These are phyloP conservation scores for Setomelanomma holmii DNA, from an alignment of 2,329 filamentous ascomycete genomes.

Conservation along the genomic window DNA sequence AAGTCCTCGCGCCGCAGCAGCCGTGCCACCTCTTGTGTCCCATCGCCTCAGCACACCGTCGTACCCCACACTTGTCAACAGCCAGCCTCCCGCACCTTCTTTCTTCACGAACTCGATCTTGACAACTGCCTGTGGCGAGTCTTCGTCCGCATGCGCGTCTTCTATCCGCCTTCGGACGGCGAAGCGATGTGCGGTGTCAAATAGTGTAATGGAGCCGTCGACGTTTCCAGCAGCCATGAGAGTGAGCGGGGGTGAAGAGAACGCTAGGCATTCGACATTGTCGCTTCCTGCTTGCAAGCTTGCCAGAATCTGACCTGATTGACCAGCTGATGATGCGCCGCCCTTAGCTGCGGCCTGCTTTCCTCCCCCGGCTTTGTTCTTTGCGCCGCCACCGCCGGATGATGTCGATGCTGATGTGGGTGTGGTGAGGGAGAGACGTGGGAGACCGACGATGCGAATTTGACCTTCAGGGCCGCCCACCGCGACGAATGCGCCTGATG, in stretches of 20 bases:
- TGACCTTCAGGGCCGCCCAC: slow-evolving; percentile 88
- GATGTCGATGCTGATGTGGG: slow-evolving; percentile 45
- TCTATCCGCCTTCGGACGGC: slow-evolving; percentile 82
- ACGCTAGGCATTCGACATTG: slow-evolving; percentile 78
- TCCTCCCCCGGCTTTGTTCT: slow-evolving; percentile 56
- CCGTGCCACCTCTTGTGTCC: slow-evolving; percentile 77
- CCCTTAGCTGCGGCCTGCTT: slow-evolving; percentile 54
- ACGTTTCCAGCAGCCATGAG: slow-evolving; percentile 69
- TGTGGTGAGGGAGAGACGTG: slow-evolving; percentile 60
- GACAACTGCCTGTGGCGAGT: slow-evolving; percentile 88
- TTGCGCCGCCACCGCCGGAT: slow-evolving; percentile 54
- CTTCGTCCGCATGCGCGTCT: slow-evolving; percentile 73
- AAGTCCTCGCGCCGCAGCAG: slow-evolving; percentile 71
- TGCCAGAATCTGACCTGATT: slow-evolving; percentile 78
- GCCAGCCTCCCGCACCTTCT: slow-evolving; percentile 58
- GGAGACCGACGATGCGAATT: slow-evolving; percentile 84
- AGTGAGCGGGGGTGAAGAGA: slow-evolving; percentile 66
- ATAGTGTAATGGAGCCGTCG: slow-evolving; percentile 78
- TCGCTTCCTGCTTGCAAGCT: slow-evolving; percentile 80
- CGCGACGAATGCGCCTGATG: slow-evolving; percentile 78
- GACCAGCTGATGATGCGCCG: slow-evolving; percentile 50
- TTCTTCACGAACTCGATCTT: slow-evolving; percentile 84
- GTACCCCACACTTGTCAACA: slow-evolving; percentile 88
- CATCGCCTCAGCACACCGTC: slow-evolving; percentile 90
- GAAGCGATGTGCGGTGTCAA: slow-evolving; percentile 85